Evolutionary conservation across 495 filamentous ascomycete genomes (phyloP).

Genomic region (Hypoxylon rickii): DNA sequence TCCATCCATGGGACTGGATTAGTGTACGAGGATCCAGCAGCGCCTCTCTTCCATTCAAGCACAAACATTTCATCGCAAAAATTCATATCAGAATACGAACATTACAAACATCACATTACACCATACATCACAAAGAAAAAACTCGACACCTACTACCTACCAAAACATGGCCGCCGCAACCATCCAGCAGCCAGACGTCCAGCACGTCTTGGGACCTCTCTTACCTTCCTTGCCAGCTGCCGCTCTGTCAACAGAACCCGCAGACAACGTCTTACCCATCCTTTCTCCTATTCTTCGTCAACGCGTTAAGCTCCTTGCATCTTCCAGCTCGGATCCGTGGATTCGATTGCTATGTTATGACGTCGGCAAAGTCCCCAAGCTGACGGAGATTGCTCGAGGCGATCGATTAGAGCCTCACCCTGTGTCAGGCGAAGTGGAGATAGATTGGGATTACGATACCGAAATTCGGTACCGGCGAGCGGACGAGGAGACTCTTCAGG

Average conservation of each 20-base stretch:
- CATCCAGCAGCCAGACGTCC: constrained; percentile 67
- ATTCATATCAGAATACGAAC: no score
- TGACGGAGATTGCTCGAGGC: constrained; percentile 67
- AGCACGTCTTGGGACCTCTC: constrained; percentile 70
- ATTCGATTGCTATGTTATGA: constrained; percentile 90
- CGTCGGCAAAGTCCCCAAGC: constrained; percentile 63
- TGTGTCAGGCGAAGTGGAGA: constrained; percentile 87
- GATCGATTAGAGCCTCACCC: constrained; percentile 85
- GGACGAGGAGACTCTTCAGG: constrained; percentile 86
- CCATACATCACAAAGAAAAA: no score
- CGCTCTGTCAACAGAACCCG: constrained; percentile 75
- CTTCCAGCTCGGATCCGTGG: constrained; percentile 76
- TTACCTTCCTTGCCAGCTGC: constrained; percentile 87
- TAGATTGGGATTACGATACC: constrained; percentile 64
- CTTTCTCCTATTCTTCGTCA: constrained; percentile 92
- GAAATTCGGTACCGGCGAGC: constrained; percentile 71
- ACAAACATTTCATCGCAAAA: no score
- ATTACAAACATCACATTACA: neutral
- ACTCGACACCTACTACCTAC: neutral
- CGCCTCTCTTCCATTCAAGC: neutral
- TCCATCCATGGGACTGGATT: constrained; percentile 5
- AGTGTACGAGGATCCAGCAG: constrained; percentile 18
- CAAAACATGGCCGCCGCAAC: constrained; percentile 37
- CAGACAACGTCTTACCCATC: constrained; percentile 76
- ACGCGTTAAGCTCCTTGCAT: constrained; percentile 75